These are phyloP conservation scores for Canariomyces notabilis DNA, from an alignment of 2,329 filamentous ascomycete genomes.

Conservation along the genomic window DNA sequence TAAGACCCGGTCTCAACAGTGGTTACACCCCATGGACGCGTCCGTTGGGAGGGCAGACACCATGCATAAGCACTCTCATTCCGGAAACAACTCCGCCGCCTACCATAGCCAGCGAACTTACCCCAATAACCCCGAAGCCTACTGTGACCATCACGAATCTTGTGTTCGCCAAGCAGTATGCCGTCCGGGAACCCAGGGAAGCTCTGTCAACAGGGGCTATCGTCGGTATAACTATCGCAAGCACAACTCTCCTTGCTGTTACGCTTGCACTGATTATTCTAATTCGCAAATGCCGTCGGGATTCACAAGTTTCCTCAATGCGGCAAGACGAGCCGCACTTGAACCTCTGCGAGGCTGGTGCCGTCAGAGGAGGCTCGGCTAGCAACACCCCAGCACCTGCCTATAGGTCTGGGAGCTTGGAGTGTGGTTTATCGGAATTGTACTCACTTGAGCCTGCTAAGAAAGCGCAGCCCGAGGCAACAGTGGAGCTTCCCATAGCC, in stretches of 20 bases:
- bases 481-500: not conserved
- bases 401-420: not conserved
- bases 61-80: conserved; percentile 15
- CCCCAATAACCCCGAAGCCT: conserved; percentile 2
- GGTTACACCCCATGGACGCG: conserved; percentile 18
- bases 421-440: not conserved
- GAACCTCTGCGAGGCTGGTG: conserved; percentile 5
- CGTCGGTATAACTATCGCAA: conserved; percentile 2
- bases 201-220: conserved; percentile 12
- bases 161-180: conserved; percentile 20
- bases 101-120: not conserved
- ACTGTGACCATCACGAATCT: conserved; percentile 15
- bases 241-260: not conserved
- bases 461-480: not conserved
- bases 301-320: not conserved
- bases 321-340: conserved; percentile 4
- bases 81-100: conserved; percentile 5
- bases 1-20: conserved; percentile 8
- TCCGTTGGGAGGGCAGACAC: conserved; percentile 16
- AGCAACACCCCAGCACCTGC: not conserved
- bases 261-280: conserved; percentile 1
- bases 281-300: not conserved
- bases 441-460: not conserved
- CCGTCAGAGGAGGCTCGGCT: not conserved
- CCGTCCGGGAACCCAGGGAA: conserved; percentile 5